These are phyloP conservation scores for Sporodiniella umbellata DNA, from an alignment of 371 early-diverging fungal species.

Conservation along the genomic window DNA sequence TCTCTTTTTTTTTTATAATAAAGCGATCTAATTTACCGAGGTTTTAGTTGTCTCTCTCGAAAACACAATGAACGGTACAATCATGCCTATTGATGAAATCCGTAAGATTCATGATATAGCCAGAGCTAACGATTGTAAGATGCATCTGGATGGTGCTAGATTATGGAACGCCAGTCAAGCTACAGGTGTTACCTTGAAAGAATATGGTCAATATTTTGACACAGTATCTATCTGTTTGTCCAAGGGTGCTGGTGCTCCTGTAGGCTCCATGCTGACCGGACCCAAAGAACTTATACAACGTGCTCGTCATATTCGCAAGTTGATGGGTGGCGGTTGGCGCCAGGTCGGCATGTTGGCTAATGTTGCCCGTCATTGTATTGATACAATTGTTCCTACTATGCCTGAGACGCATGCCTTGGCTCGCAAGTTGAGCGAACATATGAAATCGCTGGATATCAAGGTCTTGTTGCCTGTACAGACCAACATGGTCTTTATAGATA, in stretches of 20 bases:
- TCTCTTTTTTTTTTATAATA: constrained; percentile 1
- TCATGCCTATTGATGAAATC: constrained; percentile 78
- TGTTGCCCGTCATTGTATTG: constrained; percentile 70
- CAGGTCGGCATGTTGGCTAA: constrained; percentile 81
- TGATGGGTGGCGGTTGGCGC: constrained; percentile 94
- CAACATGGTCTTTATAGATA: constrained; percentile 84
- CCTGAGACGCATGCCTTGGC: constrained; percentile 66
- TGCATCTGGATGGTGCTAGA: constrained; percentile 90
- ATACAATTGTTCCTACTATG: constrained; percentile 65
- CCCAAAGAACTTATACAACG: constrained; percentile 57
- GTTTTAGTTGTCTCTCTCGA: constrained; percentile 79
- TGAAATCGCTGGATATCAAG: constrained; percentile 57
- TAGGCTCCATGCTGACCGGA: constrained; percentile 83
- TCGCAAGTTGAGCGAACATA: constrained; percentile 52
- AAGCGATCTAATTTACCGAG: no score
- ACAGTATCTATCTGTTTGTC: constrained; percentile 86
- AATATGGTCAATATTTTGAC: constrained; percentile 75
- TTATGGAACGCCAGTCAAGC: constrained; percentile 86
- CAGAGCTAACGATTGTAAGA: constrained; percentile 42
- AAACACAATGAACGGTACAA: constrained; percentile 83
- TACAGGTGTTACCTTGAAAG: constrained; percentile 62
- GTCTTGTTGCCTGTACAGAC: constrained; percentile 71
- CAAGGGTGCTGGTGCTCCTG: constrained; percentile 87
- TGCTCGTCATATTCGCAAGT: constrained; percentile 82
- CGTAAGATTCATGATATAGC: constrained; percentile 62